A percentile compares a stretch with the other conserved stretches of the same genome.
These are phyloP conservation scores for Coemansia sp. DNA, from an alignment of 192 early-diverging fungal genomes.

Conservation along the genomic window DNA sequence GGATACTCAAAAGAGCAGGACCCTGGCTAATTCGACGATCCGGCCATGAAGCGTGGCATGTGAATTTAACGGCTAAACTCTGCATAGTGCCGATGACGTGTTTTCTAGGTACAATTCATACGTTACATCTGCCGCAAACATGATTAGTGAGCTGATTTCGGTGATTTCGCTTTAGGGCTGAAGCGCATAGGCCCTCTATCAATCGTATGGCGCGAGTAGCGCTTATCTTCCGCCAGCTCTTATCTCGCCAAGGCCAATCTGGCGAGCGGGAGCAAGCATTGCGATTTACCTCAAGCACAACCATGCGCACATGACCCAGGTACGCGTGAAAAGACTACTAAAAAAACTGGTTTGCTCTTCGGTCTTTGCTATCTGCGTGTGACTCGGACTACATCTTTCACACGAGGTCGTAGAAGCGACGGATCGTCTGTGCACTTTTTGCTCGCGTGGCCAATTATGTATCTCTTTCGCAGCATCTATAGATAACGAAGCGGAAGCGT, in stretches of 20 bases:
- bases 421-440: background rate
- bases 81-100: background rate
- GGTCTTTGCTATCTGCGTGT: background rate
- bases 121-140: background rate
- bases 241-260: background rate
- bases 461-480: background rate
- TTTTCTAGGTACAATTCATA: background rate
- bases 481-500: background rate
- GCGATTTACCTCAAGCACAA: background rate
- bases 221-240: background rate
- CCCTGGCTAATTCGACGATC: background rate
- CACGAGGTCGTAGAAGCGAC: background rate
- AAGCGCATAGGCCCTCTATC: background rate
- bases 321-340: background rate
- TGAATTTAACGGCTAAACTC: background rate
- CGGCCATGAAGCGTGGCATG: background rate
- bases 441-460: constrained; percentile 3
- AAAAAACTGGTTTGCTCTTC: background rate
- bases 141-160: background rate
- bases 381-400: constrained; percentile 3
- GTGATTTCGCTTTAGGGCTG: background rate
- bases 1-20: background rate
- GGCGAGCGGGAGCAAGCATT: background rate
- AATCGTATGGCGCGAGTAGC: background rate
- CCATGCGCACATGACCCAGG: background rate